A percentile compares a stretch with the other conserved stretches of the same genome.
Evolutionary conservation across 345 rosid species (phyloP).

Genomic region (Nasturtium officinale): DNA sequence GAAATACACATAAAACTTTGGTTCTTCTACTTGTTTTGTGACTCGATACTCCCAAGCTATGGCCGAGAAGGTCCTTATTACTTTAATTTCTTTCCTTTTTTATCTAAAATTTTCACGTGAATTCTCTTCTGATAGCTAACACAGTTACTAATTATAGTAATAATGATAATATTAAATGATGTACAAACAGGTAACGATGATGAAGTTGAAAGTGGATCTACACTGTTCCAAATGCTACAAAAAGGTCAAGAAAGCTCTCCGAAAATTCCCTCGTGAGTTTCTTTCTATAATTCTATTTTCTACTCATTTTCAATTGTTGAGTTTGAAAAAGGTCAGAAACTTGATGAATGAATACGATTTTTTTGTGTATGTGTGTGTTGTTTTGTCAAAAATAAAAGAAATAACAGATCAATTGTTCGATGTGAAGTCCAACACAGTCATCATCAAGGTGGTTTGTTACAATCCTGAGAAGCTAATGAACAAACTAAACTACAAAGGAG

Average conservation of each 20-base stretch:
- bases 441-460: slow-evolving; percentile 69
- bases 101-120: slow-evolving; percentile 13
- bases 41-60: slow-evolving; percentile 30
- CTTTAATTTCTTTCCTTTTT: neutral
- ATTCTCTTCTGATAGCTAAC: neutral
- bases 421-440: slow-evolving; percentile 66
- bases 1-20: neutral
- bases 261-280: slow-evolving; percentile 69
- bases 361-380: too few species aligned
- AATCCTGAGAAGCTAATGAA: slow-evolving; percentile 65
- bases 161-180: slow-evolving; percentile 26
- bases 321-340: neutral
- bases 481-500: slow-evolving; percentile 58
- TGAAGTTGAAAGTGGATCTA: slow-evolving; percentile 72
- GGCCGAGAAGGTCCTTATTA: slow-evolving; percentile 29
- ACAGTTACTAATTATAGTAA: neutral
- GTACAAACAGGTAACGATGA: slow-evolving; percentile 50
- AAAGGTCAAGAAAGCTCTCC: slow-evolving; percentile 68
- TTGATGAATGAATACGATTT: neutral
- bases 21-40: slow-evolving; percentile 18
- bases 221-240: slow-evolving; percentile 60
- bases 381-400: slow-evolving; percentile 49
- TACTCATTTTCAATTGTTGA: neutral
- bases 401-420: slow-evolving; percentile 61
- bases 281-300: neutral